A percentile compares a stretch with the other conserved stretches of the same genome.
Evolutionary conservation across 257 asterid genomes (phyloP).

Genomic region (Voacanga thouarsii): DNA sequence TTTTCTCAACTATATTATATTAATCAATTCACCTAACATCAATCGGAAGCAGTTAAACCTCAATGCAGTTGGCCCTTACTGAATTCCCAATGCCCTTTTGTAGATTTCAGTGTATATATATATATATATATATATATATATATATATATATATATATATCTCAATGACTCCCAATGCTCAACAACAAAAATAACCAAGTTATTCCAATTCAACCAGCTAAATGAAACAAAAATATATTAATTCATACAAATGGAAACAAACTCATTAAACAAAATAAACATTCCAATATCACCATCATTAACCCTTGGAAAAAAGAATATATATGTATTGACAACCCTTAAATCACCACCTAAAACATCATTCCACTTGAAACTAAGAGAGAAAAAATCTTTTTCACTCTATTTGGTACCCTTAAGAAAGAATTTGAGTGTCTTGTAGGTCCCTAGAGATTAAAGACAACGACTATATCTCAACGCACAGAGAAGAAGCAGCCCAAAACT

Average conservation of each 20-base stretch:
- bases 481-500: not conserved
- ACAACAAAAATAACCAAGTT: no score
- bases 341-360: not conserved
- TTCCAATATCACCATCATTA: not conserved
- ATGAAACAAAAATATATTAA: not conserved
- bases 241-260: not conserved
- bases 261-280: not conserved
- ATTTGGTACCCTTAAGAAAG: no score
- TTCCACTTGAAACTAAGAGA: no score
- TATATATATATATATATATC: no score
- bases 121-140: no score
- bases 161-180: not conserved
- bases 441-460: not conserved
- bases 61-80: no score
- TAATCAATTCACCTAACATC: no score
- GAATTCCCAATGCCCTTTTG: constrained; percentile 12
- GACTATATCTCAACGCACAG: constrained; percentile 9
- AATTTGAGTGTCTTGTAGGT: not conserved
- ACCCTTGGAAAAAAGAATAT: not conserved
- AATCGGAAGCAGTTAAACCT: no score
- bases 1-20: no score
- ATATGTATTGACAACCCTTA: not conserved
- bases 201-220: not conserved
- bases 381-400: no score
- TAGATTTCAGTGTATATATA: not conserved